A percentile compares a stretch with the other conserved stretches of the same genome.
phyloP scores from a whole-genome alignment of 208 protist species.

The Crithidia fasciculata region DNA sequence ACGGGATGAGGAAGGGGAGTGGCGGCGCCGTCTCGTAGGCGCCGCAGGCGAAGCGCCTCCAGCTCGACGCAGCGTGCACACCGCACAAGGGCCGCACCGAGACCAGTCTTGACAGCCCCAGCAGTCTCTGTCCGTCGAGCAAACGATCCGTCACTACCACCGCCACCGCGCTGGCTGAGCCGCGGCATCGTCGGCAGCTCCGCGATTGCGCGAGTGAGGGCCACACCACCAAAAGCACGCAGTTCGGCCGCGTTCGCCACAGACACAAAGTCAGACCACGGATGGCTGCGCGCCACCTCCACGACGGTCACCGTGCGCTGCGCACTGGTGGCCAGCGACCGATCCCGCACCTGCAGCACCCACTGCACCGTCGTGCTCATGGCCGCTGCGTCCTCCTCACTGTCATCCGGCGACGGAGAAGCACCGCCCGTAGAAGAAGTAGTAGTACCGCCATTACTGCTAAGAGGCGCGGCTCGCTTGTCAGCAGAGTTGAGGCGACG shows the following conservation, averaged over 20 bases:
- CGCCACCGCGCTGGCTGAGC: background rate
- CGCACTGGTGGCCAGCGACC: conserved; percentile 1
- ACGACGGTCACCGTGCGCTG: conserved; percentile 20
- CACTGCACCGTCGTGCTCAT: conserved; percentile 1
- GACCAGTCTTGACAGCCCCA: conserved; percentile 8
- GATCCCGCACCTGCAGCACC: conserved; percentile 19
- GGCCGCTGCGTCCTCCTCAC: background rate
- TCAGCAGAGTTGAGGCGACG: conserved; percentile 21
- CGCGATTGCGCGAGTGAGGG: conserved; percentile 15
- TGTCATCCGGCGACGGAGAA: background rate
- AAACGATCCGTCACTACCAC: background rate
- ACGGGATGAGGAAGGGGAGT: conserved; percentile 69
- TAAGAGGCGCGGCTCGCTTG: background rate
- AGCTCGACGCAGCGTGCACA: conserved; percentile 70
- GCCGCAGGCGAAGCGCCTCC: conserved; percentile 49
- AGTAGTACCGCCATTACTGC: background rate
- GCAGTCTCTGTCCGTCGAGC: background rate
- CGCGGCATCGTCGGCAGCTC: conserved; percentile 28
- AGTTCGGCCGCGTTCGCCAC: conserved; percentile 26
- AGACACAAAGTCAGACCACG: conserved; percentile 19
- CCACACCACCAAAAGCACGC: conserved; percentile 26
- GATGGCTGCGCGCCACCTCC: conserved; percentile 26
- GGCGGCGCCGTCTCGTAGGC: conserved; percentile 42
- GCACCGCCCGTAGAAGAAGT: background rate
- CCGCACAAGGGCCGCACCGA: background rate